Percentiles rank a stretch among this genome's conserved stretches.
Evolutionary conservation across 2,329 filamentous ascomycete genomes (phyloP).

Genomic region (Exophiala dermatitidis): DNA sequence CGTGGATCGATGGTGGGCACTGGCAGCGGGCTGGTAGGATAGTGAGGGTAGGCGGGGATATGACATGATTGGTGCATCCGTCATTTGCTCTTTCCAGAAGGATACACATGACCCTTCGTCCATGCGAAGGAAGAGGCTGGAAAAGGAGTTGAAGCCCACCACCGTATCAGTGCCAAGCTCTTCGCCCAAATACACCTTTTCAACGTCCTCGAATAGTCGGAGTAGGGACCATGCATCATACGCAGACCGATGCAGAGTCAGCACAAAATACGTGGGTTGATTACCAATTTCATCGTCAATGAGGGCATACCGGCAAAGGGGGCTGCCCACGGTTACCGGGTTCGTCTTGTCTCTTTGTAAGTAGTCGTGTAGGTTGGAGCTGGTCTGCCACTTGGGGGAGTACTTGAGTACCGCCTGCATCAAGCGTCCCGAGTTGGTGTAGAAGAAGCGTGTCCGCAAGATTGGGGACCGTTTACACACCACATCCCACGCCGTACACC

Average conservation of each 20-base stretch:
- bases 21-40: neutral
- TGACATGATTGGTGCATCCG: neutral
- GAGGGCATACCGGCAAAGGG: neutral
- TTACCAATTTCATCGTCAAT: neutral
- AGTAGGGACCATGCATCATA: neutral
- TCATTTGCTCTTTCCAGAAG: neutral
- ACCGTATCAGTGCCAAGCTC: no score
- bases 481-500: neutral
- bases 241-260: neutral
- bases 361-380: neutral
- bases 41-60: neutral
- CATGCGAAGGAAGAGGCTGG: no score
- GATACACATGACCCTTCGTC: no score
- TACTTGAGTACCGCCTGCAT: neutral
- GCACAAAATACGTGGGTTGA: neutral
- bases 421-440: neutral
- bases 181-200: neutral
- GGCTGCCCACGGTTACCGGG: neutral
- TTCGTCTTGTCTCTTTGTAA: neutral
- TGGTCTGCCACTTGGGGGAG: neutral
- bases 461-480: neutral
- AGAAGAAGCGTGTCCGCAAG: neutral
- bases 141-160: no score
- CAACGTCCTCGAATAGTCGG: neutral
- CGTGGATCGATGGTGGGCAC: neutral